Evolutionary conservation across 306 rosid species (phyloP).

Genomic region (Cicer cuneatum): DNA sequence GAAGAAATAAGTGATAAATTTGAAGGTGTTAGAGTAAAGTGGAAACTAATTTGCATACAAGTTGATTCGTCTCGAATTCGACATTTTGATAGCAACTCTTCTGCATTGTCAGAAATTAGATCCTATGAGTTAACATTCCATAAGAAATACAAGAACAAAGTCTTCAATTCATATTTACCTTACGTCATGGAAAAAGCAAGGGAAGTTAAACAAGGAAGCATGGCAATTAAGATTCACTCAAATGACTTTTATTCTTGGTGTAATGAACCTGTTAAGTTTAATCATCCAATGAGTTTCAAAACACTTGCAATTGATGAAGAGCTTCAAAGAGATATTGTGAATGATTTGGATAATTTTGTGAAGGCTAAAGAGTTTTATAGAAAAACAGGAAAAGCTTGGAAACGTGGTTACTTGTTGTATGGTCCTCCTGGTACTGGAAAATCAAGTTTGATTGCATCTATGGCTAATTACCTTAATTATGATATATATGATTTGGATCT

Average conservation of each 20-base stretch:
- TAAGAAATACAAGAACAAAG: constrained; percentile 45
- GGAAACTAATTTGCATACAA: constrained; percentile 46
- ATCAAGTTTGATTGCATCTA: constrained; percentile 64
- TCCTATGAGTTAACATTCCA: constrained; percentile 36
- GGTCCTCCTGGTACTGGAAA: constrained; percentile 74
- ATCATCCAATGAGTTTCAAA: constrained; percentile 53
- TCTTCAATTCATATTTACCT: constrained; percentile 47
- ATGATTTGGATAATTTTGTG: constrained; percentile 56
- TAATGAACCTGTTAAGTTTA: constrained; percentile 23
- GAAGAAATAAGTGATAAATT: constrained; percentile 48
- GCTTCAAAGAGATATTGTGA: constrained; percentile 47
- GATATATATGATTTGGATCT: constrained; percentile 67
- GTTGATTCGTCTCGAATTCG: neutral
- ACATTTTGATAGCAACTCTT: neutral
- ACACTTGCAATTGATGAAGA: constrained; percentile 54
- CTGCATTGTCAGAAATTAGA: neutral
- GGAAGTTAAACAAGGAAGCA: constrained; percentile 41
- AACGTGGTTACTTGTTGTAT: constrained; percentile 61
- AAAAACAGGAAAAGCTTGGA: constrained; percentile 63
- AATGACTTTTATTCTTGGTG: neutral
- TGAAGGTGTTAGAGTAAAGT: constrained; percentile 45
- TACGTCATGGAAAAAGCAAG: constrained; percentile 49
- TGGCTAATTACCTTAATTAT: constrained; percentile 61
- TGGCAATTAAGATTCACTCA: constrained; percentile 46
- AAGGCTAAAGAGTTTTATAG: constrained; percentile 48